These are phyloP conservation scores for Zymoseptoria ardabiliae DNA, from an alignment of 2,329 filamentous ascomycete genomes.

Conservation along the genomic window DNA sequence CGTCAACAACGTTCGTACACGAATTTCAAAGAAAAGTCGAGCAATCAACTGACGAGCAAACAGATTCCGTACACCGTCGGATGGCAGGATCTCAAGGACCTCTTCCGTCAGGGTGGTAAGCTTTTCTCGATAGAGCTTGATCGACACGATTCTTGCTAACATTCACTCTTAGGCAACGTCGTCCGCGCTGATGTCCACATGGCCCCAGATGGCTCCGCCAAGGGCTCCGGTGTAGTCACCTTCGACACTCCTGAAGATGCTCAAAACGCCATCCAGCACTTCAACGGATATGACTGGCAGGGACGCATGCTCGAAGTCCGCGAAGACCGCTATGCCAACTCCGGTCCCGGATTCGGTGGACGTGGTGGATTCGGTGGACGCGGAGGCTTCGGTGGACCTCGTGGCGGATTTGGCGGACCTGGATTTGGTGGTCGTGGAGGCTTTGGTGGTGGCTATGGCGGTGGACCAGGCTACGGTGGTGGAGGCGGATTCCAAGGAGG, in stretches of 20 bases:
- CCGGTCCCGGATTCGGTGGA: slow-evolving; percentile 35
- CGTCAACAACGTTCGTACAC: slow-evolving; percentile 84
- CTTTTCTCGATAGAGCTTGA: slow-evolving; percentile 23
- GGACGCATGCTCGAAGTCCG: slow-evolving; percentile 88
- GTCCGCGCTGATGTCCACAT: slow-evolving; percentile 93
- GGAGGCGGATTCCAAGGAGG: slow-evolving; percentile 39
- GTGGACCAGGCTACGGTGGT: slow-evolving; percentile 56
- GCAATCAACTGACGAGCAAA: slow-evolving; percentile 22
- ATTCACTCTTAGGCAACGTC: slow-evolving; percentile 60
- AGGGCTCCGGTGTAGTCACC: slow-evolving; percentile 93
- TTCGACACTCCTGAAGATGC: slow-evolving; percentile 94
- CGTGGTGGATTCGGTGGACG: slow-evolving; percentile 35
- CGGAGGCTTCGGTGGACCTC: slow-evolving; percentile 32
- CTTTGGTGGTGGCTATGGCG: slow-evolving; percentile 41
- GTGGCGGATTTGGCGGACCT: slow-evolving; percentile 34
- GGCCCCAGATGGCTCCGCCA: slow-evolving; percentile 84
- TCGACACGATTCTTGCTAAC: slow-evolving; percentile 11
- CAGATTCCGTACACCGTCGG: slow-evolving; percentile 96
- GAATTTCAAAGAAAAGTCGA: background rate
- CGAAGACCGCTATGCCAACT: slow-evolving; percentile 83
- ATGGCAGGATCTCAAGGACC: slow-evolving; percentile 98
- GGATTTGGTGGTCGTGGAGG: slow-evolving; percentile 26
- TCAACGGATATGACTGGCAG: slow-evolving; percentile 99
- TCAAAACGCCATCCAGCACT: slow-evolving; percentile 90
- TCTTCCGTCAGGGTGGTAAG: slow-evolving; percentile 97